Evolutionary conservation across 441 rosid species (phyloP).

Genomic region (Cnidoscolus chayamansa): DNA sequence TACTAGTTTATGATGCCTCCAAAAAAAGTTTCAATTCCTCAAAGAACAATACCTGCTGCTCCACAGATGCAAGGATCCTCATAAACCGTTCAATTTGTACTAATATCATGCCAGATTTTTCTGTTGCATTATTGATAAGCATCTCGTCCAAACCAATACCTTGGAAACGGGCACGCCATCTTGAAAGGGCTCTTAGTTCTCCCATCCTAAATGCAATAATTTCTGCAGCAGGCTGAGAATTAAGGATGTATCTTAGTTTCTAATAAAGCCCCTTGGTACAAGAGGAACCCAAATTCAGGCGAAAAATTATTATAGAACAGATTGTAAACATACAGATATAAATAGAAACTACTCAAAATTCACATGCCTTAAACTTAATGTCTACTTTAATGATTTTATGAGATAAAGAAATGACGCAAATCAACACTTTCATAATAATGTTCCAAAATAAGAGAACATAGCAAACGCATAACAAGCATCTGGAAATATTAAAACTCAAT

Average conservation of each 20-base stretch:
- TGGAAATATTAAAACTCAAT: not conserved
- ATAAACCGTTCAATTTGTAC: conserved; percentile 84
- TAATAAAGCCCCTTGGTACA: conserved; percentile 27
- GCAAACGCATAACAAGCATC: not conserved
- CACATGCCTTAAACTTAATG: not conserved
- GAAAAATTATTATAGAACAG: conserved; percentile 5
- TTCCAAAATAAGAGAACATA: not conserved
- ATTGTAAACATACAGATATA: conserved; percentile 15
- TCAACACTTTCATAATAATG: not conserved
- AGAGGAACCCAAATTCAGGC: conserved; percentile 16
- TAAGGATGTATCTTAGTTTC: conserved; percentile 36
- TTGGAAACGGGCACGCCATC: conserved; percentile 83
- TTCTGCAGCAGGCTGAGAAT: conserved; percentile 93
- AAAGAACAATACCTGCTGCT: conserved; percentile 67
- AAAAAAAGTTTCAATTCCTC: conserved; percentile 8
- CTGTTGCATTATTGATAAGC: conserved; percentile 64
- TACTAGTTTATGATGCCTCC: not conserved
- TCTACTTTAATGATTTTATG: not conserved
- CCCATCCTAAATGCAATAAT: conserved; percentile 92
- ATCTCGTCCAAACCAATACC: conserved; percentile 83
- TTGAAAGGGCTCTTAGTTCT: conserved; percentile 86
- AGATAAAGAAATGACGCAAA: not conserved
- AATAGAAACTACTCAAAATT: not conserved
- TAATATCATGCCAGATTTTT: conserved; percentile 71
- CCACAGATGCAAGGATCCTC: conserved; percentile 76